phyloP scores from a whole-genome alignment of 2,329 filamentous ascomycete genomes.

The Setomelanomma holmii region DNA sequence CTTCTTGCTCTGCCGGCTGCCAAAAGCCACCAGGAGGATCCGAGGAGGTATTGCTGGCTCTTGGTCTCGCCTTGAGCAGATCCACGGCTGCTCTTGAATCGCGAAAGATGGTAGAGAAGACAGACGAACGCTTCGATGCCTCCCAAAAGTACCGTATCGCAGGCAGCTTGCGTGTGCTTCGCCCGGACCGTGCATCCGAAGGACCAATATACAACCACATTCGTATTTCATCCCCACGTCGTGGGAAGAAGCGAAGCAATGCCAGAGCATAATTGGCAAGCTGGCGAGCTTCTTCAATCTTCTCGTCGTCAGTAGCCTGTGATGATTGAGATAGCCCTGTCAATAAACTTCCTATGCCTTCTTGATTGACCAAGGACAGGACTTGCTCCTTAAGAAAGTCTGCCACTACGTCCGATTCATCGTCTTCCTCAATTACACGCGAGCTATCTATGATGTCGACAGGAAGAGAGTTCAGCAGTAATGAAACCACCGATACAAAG shows the following conservation, averaged over 20 bases:
- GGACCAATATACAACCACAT: constrained; percentile 91
- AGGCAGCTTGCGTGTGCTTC: constrained; percentile 57
- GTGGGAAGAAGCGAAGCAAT: constrained; percentile 83
- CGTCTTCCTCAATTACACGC: constrained; percentile 36
- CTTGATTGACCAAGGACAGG: constrained; percentile 74
- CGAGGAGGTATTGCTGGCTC: constrained; percentile 5
- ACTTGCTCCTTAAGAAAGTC: constrained; percentile 70
- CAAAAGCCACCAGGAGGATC: constrained; percentile 31
- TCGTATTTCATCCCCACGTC: constrained; percentile 82
- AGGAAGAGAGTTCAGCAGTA: constrained; percentile 63
- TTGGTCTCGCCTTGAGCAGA: constrained; percentile 57
- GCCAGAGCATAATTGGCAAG: constrained; percentile 88
- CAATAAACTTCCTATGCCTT: constrained; percentile 72
- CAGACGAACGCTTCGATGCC: constrained; percentile 62
- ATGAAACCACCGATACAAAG: constrained; percentile 64
- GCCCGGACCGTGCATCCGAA: constrained; percentile 52
- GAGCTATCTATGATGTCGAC: constrained; percentile 62
- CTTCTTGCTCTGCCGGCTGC: constrained; percentile 42
- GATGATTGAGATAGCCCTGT: constrained; percentile 50
- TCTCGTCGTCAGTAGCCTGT: constrained; percentile 45
- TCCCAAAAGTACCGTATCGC: constrained; percentile 88
- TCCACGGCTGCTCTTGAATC: constrained; percentile 66
- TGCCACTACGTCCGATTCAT: constrained; percentile 39
- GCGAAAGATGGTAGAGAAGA: constrained; percentile 64
- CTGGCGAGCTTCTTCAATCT: constrained; percentile 69